These are phyloP conservation scores for Aspergillus ochraceoroseus DNA, from an alignment of 2,329 filamentous ascomycete species.

Conservation along the genomic window DNA sequence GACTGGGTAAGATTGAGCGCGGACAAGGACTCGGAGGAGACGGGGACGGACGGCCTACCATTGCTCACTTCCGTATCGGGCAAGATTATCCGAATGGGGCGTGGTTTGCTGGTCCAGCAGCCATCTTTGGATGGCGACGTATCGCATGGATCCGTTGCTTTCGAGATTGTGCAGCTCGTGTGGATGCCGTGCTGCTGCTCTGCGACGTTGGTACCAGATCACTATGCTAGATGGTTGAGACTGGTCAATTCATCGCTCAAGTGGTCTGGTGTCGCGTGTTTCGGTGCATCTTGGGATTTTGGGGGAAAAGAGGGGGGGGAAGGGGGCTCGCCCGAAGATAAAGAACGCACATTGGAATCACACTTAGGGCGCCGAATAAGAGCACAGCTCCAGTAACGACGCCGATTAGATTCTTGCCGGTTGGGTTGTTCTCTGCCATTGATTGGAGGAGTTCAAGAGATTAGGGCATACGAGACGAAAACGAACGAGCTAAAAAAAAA, in stretches of 20 bases:
- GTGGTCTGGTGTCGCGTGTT: constrained; percentile 7
- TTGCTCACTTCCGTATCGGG: constrained; percentile 25
- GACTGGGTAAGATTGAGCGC: too few relatives aligned
- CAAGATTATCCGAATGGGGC: constrained; percentile 12
- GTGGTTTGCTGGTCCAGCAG: constrained; percentile 25
- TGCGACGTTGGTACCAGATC: constrained; percentile 24
- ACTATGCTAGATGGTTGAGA: constrained; percentile 20
- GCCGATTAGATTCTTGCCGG: constrained; percentile 26
- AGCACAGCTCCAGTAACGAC: constrained; percentile 30
- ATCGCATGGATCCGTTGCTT: constrained; percentile 13
- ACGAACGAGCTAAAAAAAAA: constrained; percentile 11
- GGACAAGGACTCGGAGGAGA: constrained; percentile 18
- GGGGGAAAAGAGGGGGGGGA: constrained; percentile 15
- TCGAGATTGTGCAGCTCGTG: constrained; percentile 16
- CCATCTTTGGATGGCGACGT: constrained; percentile 28
- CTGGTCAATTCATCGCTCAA: constrained; percentile 6
- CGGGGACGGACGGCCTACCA: constrained; percentile 24
- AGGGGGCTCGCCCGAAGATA: constrained; percentile 6
- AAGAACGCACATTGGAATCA: constrained; percentile 31
- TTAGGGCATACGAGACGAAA: constrained; percentile 10
- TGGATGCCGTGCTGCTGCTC: constrained; percentile 13
- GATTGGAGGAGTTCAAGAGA: background rate
- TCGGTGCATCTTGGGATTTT: too few relatives aligned
- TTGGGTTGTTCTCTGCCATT: constrained; percentile 23
- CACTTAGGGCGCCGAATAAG: constrained; percentile 28